Percentiles rank a stretch among this genome's conserved stretches.
phyloP scores from a whole-genome alignment of 257 asterid genomes.

The Agastache rugosa region DNA sequence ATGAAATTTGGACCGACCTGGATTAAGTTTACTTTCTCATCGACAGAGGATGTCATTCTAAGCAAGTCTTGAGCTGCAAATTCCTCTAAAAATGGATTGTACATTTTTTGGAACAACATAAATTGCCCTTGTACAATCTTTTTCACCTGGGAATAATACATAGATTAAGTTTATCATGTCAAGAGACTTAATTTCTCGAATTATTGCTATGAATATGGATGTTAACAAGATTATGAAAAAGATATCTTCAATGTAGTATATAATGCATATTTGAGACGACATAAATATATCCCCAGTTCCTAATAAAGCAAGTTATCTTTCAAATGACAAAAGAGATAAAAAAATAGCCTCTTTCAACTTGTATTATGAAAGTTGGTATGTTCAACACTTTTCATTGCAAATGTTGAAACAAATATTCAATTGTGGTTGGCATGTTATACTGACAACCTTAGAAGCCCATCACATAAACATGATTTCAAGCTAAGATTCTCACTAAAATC shows the following conservation, averaged over 20 bases:
- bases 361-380: not conserved
- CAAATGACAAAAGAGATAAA: not conserved
- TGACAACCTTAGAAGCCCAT: slow-evolving; percentile 16
- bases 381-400: slow-evolving; percentile 23
- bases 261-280: not conserved
- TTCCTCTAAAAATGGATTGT: slow-evolving; percentile 70
- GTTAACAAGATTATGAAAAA: not conserved
- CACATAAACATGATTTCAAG: slow-evolving; percentile 14
- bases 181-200: slow-evolving; percentile 11
- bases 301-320: not conserved
- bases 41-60: slow-evolving; percentile 57
- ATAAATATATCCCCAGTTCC: not conserved
- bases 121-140: slow-evolving; percentile 87
- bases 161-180: slow-evolving; percentile 14
- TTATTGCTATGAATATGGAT: not conserved
- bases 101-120: slow-evolving; percentile 63
- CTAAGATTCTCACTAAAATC: not conserved
- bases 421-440: not conserved
- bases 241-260: not conserved
- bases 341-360: not conserved
- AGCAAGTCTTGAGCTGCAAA: slow-evolving; percentile 61
- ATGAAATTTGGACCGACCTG: slow-evolving; percentile 59
- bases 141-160: slow-evolving; percentile 50
- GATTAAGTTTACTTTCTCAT: slow-evolving; percentile 49
- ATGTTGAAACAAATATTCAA: not conserved